Percentiles rank a stretch among this genome's conserved stretches.
These are phyloP conservation scores for Cubamyces lactineus DNA, from an alignment of 768 basidiomycete species.

Conservation along the genomic window DNA sequence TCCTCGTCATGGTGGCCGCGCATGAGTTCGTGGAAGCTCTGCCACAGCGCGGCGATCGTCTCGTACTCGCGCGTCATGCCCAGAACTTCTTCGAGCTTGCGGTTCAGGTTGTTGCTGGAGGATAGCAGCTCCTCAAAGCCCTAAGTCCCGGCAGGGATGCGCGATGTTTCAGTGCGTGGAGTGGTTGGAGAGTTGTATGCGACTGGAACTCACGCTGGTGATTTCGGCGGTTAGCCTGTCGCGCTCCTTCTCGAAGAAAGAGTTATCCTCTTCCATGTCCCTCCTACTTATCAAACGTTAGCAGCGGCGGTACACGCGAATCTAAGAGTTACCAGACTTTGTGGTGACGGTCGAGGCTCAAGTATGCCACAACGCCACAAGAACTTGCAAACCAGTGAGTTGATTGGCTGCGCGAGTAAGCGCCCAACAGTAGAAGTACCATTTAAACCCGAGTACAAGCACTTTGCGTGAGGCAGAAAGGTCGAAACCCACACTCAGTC, in stretches of 20 bases:
- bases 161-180: background rate
- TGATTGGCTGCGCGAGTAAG: too few species aligned
- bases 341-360: too few species aligned
- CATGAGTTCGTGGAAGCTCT: conserved; percentile 80
- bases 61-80: conserved; percentile 94
- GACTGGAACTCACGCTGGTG: conserved; percentile 52
- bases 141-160: conserved; percentile 40
- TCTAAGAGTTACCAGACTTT: too few species aligned
- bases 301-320: too few species aligned
- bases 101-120: conserved; percentile 83
- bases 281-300: too few species aligned
- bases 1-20: conserved; percentile 40
- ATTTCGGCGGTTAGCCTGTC: conserved; percentile 76
- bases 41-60: conserved; percentile 85
- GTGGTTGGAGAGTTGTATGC: background rate
- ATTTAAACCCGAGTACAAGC: too few species aligned
- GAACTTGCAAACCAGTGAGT: too few species aligned
- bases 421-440: too few species aligned
- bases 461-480: too few species aligned
- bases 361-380: too few species aligned
- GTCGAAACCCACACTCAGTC: too few species aligned
- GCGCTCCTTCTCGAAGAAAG: conserved; percentile 82
- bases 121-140: conserved; percentile 88
- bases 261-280: conserved; percentile 37
- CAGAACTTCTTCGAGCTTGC: conserved; percentile 89